Evolutionary conservation across 208 protist species (phyloP).

Genomic region (Wallacemonas sp.): DNA sequence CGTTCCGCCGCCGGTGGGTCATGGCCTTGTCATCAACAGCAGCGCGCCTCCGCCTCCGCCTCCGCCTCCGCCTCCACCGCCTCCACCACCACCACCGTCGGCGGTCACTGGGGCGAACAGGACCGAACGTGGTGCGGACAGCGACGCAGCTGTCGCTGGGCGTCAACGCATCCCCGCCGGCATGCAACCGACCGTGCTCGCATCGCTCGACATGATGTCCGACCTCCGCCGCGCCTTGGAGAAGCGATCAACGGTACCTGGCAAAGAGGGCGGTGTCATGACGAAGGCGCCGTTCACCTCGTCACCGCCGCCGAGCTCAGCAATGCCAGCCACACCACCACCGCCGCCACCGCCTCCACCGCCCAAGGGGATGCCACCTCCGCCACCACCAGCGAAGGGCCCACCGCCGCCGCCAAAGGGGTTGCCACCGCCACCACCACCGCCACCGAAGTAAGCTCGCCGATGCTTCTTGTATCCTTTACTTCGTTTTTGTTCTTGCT

Average conservation of each 20-base stretch:
- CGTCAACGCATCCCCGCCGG: conserved; percentile 6
- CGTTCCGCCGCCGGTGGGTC: no score
- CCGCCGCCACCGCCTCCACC: conserved; percentile 18
- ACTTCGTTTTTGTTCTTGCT: not conserved
- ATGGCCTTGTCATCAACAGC: not conserved
- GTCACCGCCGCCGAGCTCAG: not conserved
- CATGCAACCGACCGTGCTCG: not conserved
- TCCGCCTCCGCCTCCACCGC: conserved; percentile 15
- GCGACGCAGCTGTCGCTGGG: not conserved
- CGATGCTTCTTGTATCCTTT: not conserved
- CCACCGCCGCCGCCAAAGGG: conserved; percentile 1
- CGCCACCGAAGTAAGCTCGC: not conserved
- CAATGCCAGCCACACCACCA: conserved; percentile 2
- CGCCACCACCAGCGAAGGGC: conserved; percentile 3
- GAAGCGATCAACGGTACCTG: not conserved
- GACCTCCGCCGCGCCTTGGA: not conserved
- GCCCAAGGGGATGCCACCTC: not conserved
- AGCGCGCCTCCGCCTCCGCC: conserved; percentile 17
- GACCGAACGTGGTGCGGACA: not conserved
- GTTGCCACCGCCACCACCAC: conserved; percentile 7
- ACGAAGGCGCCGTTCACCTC: no score
- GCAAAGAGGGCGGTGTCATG: not conserved
- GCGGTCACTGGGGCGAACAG: not conserved
- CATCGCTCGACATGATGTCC: not conserved
- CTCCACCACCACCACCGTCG: conserved; percentile 21